Evolutionary conservation across 768 basidiomycete genomes (phyloP).

Genomic region (Leccinum variicolor): DNA sequence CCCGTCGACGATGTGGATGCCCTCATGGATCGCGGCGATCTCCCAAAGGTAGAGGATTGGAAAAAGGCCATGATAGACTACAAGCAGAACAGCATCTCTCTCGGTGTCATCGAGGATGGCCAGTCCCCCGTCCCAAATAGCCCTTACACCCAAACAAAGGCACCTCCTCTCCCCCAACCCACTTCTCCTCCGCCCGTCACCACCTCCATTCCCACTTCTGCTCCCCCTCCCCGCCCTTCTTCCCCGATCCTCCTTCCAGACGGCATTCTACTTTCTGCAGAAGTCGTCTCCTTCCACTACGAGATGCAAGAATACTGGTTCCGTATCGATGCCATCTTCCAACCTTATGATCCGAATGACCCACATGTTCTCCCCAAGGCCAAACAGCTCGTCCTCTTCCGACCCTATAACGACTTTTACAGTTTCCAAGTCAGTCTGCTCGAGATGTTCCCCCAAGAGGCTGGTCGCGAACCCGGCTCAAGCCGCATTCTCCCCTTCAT

Average conservation of each 20-base stretch:
- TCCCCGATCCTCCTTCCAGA: conserved; percentile 59
- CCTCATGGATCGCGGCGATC: conserved; percentile 81
- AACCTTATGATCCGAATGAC: conserved; percentile 69
- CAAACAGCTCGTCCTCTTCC: conserved; percentile 83
- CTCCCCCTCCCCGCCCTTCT: conserved; percentile 31
- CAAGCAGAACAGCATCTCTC: conserved; percentile 92
- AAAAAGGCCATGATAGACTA: conserved; percentile 93
- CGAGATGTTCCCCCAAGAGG: conserved; percentile 85
- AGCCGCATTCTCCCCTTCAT: conserved; percentile 89
- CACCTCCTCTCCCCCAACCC: conserved; percentile 11
- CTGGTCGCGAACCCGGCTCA: conserved; percentile 67
- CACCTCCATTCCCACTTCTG: neutral
- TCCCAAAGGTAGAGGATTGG: conserved; percentile 99
- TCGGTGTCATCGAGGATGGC: conserved; percentile 81
- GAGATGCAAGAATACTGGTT: conserved; percentile 99
- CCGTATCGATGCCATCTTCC: conserved; percentile 84
- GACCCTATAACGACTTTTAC: conserved; percentile 97
- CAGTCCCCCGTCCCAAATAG: conserved; percentile 42
- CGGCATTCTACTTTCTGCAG: conserved; percentile 82
- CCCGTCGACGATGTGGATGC: conserved; percentile 71
- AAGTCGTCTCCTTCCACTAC: conserved; percentile 94
- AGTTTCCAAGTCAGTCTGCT: conserved; percentile 92
- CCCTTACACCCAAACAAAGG: conserved; percentile 33
- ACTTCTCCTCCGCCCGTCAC: conserved; percentile 6
- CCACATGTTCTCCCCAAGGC: conserved; percentile 57